A percentile compares a stretch with the other conserved stretches of the same genome.
Evolutionary conservation across 768 basidiomycete species (phyloP).

Genomic region (Hortiboletus campestris): DNA sequence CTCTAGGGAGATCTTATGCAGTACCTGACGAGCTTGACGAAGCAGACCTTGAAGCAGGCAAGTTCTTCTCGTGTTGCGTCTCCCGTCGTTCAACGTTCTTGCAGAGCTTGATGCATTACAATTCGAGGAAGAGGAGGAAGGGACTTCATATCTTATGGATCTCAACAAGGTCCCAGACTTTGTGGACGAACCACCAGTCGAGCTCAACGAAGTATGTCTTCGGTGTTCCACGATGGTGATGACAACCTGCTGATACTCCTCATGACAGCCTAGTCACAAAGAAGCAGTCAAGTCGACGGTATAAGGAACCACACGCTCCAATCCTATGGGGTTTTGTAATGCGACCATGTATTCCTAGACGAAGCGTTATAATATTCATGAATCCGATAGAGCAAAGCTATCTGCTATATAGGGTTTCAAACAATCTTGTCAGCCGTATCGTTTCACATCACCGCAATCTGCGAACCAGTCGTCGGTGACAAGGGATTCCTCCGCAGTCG

Average conservation of each 20-base stretch:
- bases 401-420: too few species aligned
- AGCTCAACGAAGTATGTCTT: constrained; percentile 54
- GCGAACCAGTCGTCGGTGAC: constrained; percentile 77
- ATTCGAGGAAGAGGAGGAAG: constrained; percentile 91
- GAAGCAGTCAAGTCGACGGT: constrained; percentile 59
- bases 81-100: constrained; percentile 1
- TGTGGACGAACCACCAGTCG: constrained; percentile 82
- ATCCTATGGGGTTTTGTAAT: constrained; percentile 3
- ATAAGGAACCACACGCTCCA: constrained; percentile 7
- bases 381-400: not conserved
- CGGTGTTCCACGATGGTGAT: not conserved
- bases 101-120: constrained; percentile 91
- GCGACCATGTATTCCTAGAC: constrained; percentile 16
- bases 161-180: constrained; percentile 90
- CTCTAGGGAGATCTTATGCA: constrained; percentile 88
- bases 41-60: constrained; percentile 94
- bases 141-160: constrained; percentile 83
- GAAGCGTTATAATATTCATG: not conserved
- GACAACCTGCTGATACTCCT: not conserved
- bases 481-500: constrained; percentile 55
- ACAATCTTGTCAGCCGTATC: constrained; percentile 55
- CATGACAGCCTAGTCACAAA: constrained; percentile 41
- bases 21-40: constrained; percentile 98
- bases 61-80: constrained; percentile 18
- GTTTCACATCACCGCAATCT: constrained; percentile 45